Conservation (phyloP, 208 protist species). For the Trypanosoma rangeli region DNA sequence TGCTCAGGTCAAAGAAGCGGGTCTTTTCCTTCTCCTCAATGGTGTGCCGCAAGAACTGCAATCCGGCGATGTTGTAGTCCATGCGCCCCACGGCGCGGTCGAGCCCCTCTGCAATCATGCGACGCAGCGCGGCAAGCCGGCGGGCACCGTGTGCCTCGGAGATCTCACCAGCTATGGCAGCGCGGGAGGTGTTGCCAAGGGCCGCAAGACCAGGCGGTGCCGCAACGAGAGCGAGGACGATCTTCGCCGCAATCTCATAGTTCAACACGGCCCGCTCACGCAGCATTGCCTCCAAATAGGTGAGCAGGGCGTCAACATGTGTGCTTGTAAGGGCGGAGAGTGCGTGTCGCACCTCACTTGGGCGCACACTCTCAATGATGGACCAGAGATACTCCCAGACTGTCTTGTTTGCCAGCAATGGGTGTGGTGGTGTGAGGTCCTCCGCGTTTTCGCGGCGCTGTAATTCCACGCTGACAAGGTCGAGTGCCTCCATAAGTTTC, state of each 20-base stretch:
- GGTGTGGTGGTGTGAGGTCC: conserved; percentile 52
- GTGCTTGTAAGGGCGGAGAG: conserved; percentile 80
- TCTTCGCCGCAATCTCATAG: conserved; percentile 78
- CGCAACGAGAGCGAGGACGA: conserved; percentile 71
- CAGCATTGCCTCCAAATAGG: conserved; percentile 65
- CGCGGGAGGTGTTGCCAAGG: conserved; percentile 17
- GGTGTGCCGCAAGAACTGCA: conserved; percentile 67
- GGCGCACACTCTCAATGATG: conserved; percentile 75
- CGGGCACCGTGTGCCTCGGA: conserved; percentile 65
- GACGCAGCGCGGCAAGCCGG: conserved; percentile 55
- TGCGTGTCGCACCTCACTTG: conserved; percentile 81
- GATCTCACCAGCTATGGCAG: conserved; percentile 63
- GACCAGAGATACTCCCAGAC: conserved; percentile 86
- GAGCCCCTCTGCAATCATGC: conserved; percentile 61
- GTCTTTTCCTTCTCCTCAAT: conserved; percentile 67
- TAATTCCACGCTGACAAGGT: conserved; percentile 80
- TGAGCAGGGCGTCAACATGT: conserved; percentile 80
- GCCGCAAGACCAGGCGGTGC: conserved; percentile 15
- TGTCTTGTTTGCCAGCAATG: conserved; percentile 61
- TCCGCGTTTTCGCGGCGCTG: conserved; percentile 63
- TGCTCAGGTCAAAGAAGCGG: conserved; percentile 80
- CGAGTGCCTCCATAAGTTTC: conserved; percentile 86
- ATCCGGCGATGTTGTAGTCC: conserved; percentile 74
- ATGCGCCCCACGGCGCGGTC: conserved; percentile 56
- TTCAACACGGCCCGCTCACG: conserved; percentile 64